These are phyloP conservation scores for Microdochium paspali DNA, from an alignment of 2,329 filamentous ascomycete genomes.

Conservation along the genomic window DNA sequence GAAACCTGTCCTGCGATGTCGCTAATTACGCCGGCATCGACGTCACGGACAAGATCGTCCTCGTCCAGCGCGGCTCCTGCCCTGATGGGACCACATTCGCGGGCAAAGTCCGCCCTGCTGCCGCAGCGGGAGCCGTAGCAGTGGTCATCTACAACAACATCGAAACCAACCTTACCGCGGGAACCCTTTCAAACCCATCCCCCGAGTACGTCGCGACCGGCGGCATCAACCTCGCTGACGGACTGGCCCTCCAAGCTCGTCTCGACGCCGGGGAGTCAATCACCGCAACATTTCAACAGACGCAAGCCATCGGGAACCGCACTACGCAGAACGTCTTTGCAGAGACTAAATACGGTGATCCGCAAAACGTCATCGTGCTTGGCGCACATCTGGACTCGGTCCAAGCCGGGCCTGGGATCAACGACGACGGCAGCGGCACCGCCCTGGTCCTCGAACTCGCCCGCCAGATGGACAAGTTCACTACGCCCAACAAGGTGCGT, in stretches of 20 bases:
- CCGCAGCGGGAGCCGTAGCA: slow-evolving; percentile 22
- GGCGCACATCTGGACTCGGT: slow-evolving; percentile 39
- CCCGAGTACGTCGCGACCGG: slow-evolving; percentile 24
- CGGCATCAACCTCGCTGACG: slow-evolving; percentile 32
- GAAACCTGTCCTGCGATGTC: slow-evolving; percentile 26
- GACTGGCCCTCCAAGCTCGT: slow-evolving; percentile 25
- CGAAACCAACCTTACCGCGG: slow-evolving; percentile 24
- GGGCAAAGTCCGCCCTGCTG: slow-evolving; percentile 26
- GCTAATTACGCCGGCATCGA: slow-evolving; percentile 23
- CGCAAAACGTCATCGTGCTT: slow-evolving; percentile 36
- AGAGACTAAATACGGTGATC: slow-evolving; percentile 37
- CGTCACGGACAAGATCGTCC: slow-evolving; percentile 27
- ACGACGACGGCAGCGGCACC: slow-evolving; percentile 52
- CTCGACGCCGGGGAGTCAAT: slow-evolving; percentile 28
- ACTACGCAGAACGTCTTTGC: slow-evolving; percentile 33
- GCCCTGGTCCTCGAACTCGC: slow-evolving; percentile 36
- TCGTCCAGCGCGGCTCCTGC: slow-evolving; percentile 28
- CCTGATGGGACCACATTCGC: slow-evolving; percentile 29
- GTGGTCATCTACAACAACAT: slow-evolving; percentile 31
- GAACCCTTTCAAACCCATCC: slow-evolving; percentile 25
- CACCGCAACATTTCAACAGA: slow-evolving; percentile 30
- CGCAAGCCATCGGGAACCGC: slow-evolving; percentile 19
- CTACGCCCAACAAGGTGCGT: slow-evolving; percentile 35
- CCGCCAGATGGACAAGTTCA: slow-evolving; percentile 18
- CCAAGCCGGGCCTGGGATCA: slow-evolving; percentile 46